Evolutionary conservation across 1,284 basidiomycete genomes (phyloP).

Genomic region (Vanrija sp.): DNA sequence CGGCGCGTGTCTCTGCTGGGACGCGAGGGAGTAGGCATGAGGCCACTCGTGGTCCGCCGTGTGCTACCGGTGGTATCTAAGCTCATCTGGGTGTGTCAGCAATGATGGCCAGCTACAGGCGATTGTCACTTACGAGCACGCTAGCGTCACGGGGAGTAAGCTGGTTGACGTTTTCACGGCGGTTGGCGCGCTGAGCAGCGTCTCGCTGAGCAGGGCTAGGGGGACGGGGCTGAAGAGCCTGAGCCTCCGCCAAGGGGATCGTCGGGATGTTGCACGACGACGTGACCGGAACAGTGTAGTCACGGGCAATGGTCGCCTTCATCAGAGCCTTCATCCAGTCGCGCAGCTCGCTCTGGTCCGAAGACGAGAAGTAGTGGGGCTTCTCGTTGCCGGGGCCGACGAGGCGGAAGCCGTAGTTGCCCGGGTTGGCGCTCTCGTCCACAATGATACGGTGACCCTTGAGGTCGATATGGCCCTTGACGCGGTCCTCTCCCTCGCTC

Average conservation of each 20-base stretch:
- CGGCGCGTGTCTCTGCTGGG: constrained; percentile 44
- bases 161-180: constrained; percentile 83
- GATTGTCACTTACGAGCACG: constrained; percentile 62
- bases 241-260: constrained; percentile 88
- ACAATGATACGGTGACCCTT: constrained; percentile 88
- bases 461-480: constrained; percentile 93
- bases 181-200: constrained; percentile 80
- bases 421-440: constrained; percentile 87
- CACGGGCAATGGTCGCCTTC: constrained; percentile 94
- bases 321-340: constrained; percentile 99
- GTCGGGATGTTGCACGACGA: constrained; percentile 97
- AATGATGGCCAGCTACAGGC: constrained; percentile 22
- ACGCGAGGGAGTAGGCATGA: constrained; percentile 24
- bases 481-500: constrained; percentile 74
- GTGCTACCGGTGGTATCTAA: constrained; percentile 33
- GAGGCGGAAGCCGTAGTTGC: constrained; percentile 91
- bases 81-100: constrained; percentile 38
- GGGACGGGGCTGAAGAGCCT: constrained; percentile 91
- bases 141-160: constrained; percentile 80
- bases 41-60: constrained; percentile 12
- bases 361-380: constrained; percentile 84
- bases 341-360: constrained; percentile 75
- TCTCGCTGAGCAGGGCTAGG: constrained; percentile 85
- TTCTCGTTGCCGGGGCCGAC: constrained; percentile 74
- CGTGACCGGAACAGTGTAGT: constrained; percentile 87